phyloP scores from a whole-genome alignment of 2,329 filamentous ascomycete species.

The Didymella sp. region DNA sequence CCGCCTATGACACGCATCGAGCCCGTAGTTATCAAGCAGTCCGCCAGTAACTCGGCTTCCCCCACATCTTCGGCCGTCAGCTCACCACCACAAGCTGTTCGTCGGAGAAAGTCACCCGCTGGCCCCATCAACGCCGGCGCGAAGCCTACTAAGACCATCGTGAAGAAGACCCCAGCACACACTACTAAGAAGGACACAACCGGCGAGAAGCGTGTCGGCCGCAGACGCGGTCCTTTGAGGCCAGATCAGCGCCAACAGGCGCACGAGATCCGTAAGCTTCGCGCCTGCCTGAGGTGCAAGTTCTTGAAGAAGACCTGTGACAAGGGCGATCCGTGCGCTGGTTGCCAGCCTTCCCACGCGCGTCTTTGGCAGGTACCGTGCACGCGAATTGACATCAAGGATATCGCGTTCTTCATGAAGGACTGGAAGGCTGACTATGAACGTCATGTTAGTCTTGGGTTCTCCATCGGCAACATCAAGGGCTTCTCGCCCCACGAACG shows the following conservation, averaged over 20 bases:
- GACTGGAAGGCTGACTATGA: conserved; percentile 98
- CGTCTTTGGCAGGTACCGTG: conserved; percentile 97
- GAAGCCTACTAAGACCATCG: conserved; percentile 84
- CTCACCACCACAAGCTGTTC: conserved; percentile 64
- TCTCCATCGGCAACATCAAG: conserved; percentile 95
- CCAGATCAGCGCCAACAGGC: conserved; percentile 96
- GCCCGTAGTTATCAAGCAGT: conserved; percentile 73
- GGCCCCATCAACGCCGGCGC: conserved; percentile 49
- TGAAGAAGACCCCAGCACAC: conserved; percentile 73
- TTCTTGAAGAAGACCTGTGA: conserved; percentile 99
- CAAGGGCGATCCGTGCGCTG: conserved; percentile 93
- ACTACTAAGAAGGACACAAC: conserved; percentile 76
- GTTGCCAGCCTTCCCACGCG: conserved; percentile 94
- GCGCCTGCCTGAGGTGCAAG: conserved; percentile 94
- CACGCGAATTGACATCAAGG: conserved; percentile 98
- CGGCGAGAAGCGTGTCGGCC: conserved; percentile 90
- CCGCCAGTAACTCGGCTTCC: conserved; percentile 64
- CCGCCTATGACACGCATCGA: conserved; percentile 71
- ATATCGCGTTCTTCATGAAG: conserved; percentile 98
- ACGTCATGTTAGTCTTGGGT: conserved; percentile 82
- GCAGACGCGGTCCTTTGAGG: conserved; percentile 85
- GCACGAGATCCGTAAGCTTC: conserved; percentile 92
- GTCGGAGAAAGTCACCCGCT: conserved; percentile 72
- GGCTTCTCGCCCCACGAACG: conserved; percentile 71
- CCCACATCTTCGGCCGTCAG: conserved; percentile 60